These are phyloP conservation scores for Metarhizium anisopliae DNA, from an alignment of 2,329 filamentous ascomycete genomes.

Conservation along the genomic window DNA sequence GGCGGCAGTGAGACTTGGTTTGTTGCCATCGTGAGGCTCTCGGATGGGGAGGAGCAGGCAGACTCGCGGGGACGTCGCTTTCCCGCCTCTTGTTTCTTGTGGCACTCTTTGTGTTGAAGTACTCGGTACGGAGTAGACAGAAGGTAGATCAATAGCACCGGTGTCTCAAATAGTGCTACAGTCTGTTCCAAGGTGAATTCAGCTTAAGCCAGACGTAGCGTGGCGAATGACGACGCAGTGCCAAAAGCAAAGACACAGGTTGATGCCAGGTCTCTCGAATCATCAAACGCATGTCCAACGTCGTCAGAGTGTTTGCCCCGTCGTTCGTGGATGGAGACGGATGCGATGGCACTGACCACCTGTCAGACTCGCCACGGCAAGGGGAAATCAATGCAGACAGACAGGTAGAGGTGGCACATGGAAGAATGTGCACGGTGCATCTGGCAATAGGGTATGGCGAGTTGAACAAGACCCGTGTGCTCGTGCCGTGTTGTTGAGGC, in stretches of 20 bases:
- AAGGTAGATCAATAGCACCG: neutral
- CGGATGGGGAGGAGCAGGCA: neutral
- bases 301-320: neutral
- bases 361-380: neutral
- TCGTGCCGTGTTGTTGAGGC: no score
- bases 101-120: neutral
- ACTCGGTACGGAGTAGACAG: neutral
- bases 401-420: no score
- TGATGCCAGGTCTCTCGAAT: neutral
- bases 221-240: no score
- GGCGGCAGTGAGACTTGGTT: constrained; percentile 28
- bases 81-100: neutral
- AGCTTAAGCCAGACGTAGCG: no score
- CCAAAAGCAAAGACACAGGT: no score
- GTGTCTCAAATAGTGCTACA: neutral
- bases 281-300: neutral
- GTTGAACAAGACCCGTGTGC: no score
- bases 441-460: neutral
- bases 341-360: neutral
- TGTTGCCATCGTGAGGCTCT: neutral
- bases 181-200: no score
- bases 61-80: neutral
- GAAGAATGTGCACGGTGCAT: neutral
- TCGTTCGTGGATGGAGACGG: neutral
- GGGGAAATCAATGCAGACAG: neutral